Percentiles rank a stretch among this genome's conserved stretches.
Conservation (phyloP, 148 eudicot species). For the Camellia sinensis region DNA sequence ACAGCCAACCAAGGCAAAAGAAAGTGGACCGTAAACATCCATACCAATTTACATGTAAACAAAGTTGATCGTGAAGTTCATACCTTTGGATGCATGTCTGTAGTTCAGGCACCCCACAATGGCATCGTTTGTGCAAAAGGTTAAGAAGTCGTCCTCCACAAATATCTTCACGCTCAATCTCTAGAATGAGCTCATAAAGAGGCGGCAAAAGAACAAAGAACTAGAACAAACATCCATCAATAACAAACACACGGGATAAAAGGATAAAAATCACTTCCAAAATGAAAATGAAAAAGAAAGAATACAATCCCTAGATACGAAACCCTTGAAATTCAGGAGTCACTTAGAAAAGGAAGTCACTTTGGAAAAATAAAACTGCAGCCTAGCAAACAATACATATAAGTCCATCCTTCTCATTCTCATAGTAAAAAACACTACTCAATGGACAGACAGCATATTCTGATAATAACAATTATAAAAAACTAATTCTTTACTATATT, state of each 20-base stretch:
- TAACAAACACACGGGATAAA: conserved; percentile 20
- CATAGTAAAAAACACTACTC: not conserved
- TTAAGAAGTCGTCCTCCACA: conserved; percentile 87
- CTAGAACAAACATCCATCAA: conserved; percentile 39
- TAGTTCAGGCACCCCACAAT: conserved; percentile 96
- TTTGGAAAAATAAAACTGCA: not conserved
- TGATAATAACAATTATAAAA: not conserved
- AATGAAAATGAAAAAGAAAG: not conserved
- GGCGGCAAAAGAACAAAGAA: conserved; percentile 93
- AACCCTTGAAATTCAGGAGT: not conserved
- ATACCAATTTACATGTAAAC: not conserved
- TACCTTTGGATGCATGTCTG: conserved; percentile 93
- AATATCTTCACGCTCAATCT: conserved; percentile 77
- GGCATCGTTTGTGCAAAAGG: conserved; percentile 87
- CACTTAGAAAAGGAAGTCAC: not conserved
- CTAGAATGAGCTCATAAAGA: conserved; percentile 78
- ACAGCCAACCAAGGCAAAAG: not conserved
- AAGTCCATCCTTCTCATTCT: not conserved
- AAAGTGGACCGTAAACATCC: not conserved
- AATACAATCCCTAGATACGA: not conserved
- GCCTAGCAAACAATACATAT: not conserved
- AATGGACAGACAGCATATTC: not conserved
- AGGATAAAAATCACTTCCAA: conserved; percentile 2
- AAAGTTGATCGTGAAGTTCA: not conserved
- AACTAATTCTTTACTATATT: not conserved